Base-by-base conservation (phyloP, 2,329 filamentous ascomycete genomes). In the Orbilia oligospora region DNA sequence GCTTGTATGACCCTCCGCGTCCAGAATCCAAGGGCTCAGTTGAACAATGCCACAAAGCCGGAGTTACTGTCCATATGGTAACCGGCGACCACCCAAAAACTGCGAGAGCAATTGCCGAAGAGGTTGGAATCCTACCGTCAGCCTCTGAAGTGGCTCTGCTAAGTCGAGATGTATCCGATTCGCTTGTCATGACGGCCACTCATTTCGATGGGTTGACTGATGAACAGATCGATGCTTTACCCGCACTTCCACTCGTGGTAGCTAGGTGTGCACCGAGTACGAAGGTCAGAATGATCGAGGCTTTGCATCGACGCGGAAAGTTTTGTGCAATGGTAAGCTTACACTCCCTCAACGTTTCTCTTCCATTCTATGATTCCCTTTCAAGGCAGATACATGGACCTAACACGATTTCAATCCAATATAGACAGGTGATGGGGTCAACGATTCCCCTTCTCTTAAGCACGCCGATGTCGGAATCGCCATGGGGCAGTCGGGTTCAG, bases 281-380 rank as follows among this genome's bases (percentile, higher is more conserved):
- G 44, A 97, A 97, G 85, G 93, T 93, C 3, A 90, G 93, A 75
- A 97, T 97, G 93, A 94, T 97, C 65, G 92, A 94, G 81, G 93
- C 93, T 5, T 88, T 97, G n/a, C 92, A 94, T 81, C 90, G 93
- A 10, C 90, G 93, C 38, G 87, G 89, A 20, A 88, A 88, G 24
- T 95, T 92, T 84, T 93, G 91, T 84, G 93, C 93, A 76, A 96
- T 96, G 93, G 85, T 85, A 82, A 64, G 83, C 81, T 38, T 22
- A 14, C 41, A 33, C 9, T 5, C n/a, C 5, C 20, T 38, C 22
- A 61, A 20, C 5, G 10, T 53, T 20, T 3, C 6, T n/a, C 20
- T 24, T 27, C 14, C 20, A 36, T 12, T 5, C 14, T 1, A 18
- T 33, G 14, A 5, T 1, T 8, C 49, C 5, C 9, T 36, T 12